Evolutionary conservation across 2,329 filamentous ascomycete species (phyloP).

Genomic region (Biscogniauxia marginata): DNA sequence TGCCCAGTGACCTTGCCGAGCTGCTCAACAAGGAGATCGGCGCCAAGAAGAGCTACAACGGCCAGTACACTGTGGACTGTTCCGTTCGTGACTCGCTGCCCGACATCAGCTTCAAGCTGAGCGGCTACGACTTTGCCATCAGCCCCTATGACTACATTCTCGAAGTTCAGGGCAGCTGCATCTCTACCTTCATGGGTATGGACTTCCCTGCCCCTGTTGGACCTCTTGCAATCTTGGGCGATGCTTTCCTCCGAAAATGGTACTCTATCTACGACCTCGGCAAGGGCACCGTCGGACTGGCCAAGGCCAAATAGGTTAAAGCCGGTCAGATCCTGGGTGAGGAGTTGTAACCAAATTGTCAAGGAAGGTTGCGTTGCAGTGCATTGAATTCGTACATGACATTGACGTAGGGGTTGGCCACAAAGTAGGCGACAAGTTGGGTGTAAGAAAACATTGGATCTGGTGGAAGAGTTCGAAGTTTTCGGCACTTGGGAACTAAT

Average conservation of each 20-base stretch:
- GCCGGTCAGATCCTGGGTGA: not conserved
- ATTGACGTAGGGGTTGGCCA: not conserved
- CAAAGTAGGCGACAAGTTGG: not conserved
- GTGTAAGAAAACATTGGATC: not conserved
- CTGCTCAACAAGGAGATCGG: conserved; percentile 97
- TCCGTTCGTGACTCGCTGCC: conserved; percentile 78
- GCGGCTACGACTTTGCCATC: conserved; percentile 92
- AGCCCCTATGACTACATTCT: conserved; percentile 89
- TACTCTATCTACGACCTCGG: conserved; percentile 97
- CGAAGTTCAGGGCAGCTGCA: conserved; percentile 91
- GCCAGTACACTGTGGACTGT: conserved; percentile 95
- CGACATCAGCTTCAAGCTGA: conserved; percentile 87
- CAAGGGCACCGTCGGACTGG: conserved; percentile 84
- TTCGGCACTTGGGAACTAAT: not conserved
- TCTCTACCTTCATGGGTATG: conserved; percentile 97
- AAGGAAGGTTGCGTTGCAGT: conserved; percentile 10
- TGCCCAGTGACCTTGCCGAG: conserved; percentile 87
- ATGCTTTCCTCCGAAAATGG: conserved; percentile 79
- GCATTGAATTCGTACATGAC: conserved; percentile 8
- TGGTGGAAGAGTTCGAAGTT: not conserved
- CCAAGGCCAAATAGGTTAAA: conserved; percentile 65
- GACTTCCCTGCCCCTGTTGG: conserved; percentile 85
- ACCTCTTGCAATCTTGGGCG: conserved; percentile 90
- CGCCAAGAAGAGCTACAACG: conserved; percentile 95
- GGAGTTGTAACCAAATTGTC: conserved; percentile 11